phyloP scores from a whole-genome alignment of 257 asterid species.

The Gentiana straminea region DNA sequence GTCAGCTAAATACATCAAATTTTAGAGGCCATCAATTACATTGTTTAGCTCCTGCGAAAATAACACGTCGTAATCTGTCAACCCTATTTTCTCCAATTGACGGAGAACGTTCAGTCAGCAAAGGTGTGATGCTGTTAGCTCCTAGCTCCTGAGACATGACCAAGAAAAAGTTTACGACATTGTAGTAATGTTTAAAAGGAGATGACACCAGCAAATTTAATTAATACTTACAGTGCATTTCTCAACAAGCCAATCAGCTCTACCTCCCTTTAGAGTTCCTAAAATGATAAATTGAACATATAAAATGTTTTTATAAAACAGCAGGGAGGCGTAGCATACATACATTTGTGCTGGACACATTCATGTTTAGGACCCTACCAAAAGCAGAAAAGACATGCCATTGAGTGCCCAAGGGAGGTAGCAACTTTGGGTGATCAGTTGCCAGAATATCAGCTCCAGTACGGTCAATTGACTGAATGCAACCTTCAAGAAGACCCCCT shows the following conservation, averaged over 20 bases:
- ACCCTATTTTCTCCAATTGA: slow-evolving; percentile 68
- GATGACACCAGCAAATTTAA: slow-evolving; percentile 14
- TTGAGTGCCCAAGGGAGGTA: slow-evolving; percentile 41
- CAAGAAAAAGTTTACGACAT: slow-evolving; percentile 3
- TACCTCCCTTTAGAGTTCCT: slow-evolving; percentile 95
- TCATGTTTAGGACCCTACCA: slow-evolving; percentile 32
- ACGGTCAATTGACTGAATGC: slow-evolving; percentile 59
- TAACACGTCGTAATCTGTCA: slow-evolving; percentile 79
- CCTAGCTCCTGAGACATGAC: slow-evolving; percentile 68
- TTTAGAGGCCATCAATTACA: slow-evolving; percentile 23
- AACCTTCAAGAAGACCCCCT: slow-evolving; percentile 80
- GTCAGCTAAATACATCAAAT: too few relatives aligned
- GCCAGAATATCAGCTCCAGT: slow-evolving; percentile 66
- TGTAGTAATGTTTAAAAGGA: not conserved
- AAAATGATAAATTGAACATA: slow-evolving; percentile 8
- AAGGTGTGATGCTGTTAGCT: slow-evolving; percentile 80
- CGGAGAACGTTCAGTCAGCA: slow-evolving; percentile 69
- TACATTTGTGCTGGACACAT: not conserved
- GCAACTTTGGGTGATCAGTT: slow-evolving; percentile 40
- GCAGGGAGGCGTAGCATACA: not conserved
- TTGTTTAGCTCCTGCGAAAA: slow-evolving; percentile 84
- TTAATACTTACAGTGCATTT: slow-evolving; percentile 80
- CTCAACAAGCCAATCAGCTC: slow-evolving; percentile 99
- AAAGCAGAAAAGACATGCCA: slow-evolving; percentile 95
- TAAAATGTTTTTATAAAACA: not conserved